These are phyloP conservation scores for Xylariaceae sp. DNA, from an alignment of 2,329 filamentous ascomycete genomes.

Conservation along the genomic window DNA sequence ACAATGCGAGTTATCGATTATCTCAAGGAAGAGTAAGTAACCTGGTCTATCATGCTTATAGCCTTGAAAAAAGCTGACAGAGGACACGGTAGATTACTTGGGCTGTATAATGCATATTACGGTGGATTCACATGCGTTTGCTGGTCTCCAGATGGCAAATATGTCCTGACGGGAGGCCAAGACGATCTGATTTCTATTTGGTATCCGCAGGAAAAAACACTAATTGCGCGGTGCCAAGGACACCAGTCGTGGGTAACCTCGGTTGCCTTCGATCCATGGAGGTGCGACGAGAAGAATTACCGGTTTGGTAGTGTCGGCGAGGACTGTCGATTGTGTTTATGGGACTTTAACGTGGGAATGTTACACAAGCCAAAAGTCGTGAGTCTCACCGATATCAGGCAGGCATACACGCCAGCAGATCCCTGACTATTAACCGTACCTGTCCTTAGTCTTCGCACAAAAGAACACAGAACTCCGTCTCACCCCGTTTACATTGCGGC, in stretches of 20 bases:
- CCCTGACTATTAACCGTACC: background rate
- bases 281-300: slow-evolving; percentile 92
- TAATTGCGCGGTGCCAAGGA: slow-evolving; percentile 88
- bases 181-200: slow-evolving; percentile 96
- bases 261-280: slow-evolving; percentile 94
- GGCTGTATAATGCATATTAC: slow-evolving; percentile 87
- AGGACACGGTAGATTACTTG: slow-evolving; percentile 57
- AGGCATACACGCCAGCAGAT: background rate
- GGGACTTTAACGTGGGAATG: slow-evolving; percentile 98
- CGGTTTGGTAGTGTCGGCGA: slow-evolving; percentile 94
- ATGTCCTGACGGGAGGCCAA: slow-evolving; percentile 89
- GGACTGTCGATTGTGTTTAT: slow-evolving; percentile 82
- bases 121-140: slow-evolving; percentile 88
- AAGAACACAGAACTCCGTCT: slow-evolving; percentile 52
- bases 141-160: slow-evolving; percentile 96
- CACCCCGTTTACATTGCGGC: slow-evolving; percentile 49
- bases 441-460: slow-evolving; percentile 45
- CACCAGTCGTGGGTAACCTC: slow-evolving; percentile 94
- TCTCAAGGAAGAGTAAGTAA: slow-evolving; percentile 72
- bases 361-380: slow-evolving; percentile 83
- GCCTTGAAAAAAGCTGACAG: slow-evolving; percentile 7
- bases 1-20: slow-evolving; percentile 88
- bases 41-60: background rate
- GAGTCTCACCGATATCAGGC: slow-evolving; percentile 36
- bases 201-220: slow-evolving; percentile 74